phyloP scores from a whole-genome alignment of 371 early-diverging fungal genomes.

The Rhizopus arrhizus region DNA sequence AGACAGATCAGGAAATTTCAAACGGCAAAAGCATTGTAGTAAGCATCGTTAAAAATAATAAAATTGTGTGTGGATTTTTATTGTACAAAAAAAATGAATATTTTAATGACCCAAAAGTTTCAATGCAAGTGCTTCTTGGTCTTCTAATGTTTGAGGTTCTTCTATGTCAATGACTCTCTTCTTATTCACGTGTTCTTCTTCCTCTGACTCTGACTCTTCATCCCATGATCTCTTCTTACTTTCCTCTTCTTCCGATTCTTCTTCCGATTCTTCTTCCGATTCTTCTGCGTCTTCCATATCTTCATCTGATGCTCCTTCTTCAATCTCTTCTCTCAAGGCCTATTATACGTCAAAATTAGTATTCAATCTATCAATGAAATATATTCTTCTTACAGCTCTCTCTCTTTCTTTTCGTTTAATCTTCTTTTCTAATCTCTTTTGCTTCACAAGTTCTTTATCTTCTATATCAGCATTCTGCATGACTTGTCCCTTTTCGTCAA shows the following conservation, averaged over 20 bases:
- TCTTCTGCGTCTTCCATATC: constrained; percentile 19
- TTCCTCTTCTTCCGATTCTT: constrained; percentile 27
- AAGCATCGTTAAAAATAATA: too few relatives aligned
- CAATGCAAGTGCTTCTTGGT: constrained; percentile 68
- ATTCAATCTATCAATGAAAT: not conserved
- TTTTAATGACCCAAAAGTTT: constrained; percentile 42
- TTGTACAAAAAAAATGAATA: not conserved
- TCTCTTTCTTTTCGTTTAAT: constrained; percentile 68
- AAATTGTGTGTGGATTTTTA: not conserved
- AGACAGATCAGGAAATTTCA: too few relatives aligned
- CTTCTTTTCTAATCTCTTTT: constrained; percentile 75
- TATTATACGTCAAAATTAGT: not conserved
- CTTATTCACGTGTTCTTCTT: constrained; percentile 51
- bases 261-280: constrained; percentile 30
- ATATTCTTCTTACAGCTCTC: constrained; percentile 45
- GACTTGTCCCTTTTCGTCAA: constrained; percentile 60
- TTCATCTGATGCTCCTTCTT: constrained; percentile 15
- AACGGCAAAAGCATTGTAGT: too few relatives aligned
- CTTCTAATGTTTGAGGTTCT: constrained; percentile 65
- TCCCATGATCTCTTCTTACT: constrained; percentile 50
- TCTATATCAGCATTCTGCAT: constrained; percentile 76
- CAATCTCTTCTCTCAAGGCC: constrained; percentile 17
- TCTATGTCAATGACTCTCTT: constrained; percentile 62
- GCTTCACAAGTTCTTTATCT: constrained; percentile 72
- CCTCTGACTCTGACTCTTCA: constrained; percentile 27